phyloP scores from a whole-genome alignment of 2,329 filamentous ascomycete genomes.

The Tolypocladium album region DNA sequence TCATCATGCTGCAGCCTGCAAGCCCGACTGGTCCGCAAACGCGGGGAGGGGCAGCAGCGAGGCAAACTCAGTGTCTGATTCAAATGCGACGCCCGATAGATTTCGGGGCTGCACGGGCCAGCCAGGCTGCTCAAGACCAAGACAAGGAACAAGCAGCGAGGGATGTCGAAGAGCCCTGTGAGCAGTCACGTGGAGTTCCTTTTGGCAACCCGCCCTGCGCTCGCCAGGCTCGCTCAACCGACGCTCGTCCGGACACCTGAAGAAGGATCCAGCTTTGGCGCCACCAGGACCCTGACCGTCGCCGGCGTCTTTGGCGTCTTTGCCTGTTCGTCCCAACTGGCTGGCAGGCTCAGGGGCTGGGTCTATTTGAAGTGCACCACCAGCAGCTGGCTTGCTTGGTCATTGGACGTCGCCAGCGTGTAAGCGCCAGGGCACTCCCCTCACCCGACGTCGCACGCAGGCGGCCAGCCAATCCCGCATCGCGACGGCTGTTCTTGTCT shows the following conservation, averaged over 20 bases:
- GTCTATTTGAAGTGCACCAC: neutral
- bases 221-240: neutral
- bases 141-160: neutral
- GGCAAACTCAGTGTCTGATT: neutral
- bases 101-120: conserved; percentile 2
- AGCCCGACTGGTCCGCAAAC: neutral
- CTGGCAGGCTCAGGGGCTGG: neutral
- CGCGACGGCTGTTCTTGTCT: neutral
- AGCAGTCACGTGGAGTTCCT: neutral
- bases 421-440: conserved; percentile 3
- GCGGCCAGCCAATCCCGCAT: conserved; percentile 1
- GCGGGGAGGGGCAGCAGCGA: neutral
- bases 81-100: neutral
- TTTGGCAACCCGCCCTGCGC: neutral
- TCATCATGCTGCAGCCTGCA: neutral
- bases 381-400: conserved; percentile 1
- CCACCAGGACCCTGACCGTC: neutral
- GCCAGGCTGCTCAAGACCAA: neutral
- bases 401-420: conserved; percentile 1
- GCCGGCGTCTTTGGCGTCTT: neutral
- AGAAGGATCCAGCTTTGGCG: neutral
- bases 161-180: neutral
- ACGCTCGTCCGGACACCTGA: neutral
- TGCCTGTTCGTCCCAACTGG: neutral
- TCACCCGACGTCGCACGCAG: neutral